These are phyloP conservation scores for Neonectria magnoliae DNA, from an alignment of 2,329 filamentous ascomycete genomes.

Conservation along the genomic window DNA sequence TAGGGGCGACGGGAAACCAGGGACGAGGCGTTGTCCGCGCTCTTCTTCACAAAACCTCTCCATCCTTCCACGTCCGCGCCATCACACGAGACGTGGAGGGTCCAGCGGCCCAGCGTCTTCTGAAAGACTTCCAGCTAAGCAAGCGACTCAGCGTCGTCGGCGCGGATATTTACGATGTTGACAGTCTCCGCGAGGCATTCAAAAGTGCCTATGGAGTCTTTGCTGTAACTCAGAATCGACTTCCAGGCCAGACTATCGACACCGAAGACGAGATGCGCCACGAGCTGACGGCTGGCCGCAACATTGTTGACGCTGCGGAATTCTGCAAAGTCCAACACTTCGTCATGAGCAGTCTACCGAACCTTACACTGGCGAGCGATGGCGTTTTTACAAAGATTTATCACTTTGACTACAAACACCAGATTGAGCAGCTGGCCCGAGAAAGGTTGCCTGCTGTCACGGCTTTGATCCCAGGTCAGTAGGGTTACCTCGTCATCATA, in stretches of 20 bases:
- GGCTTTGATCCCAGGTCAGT: conserved; percentile 20
- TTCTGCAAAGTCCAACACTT: conserved; percentile 24
- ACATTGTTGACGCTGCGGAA: conserved; percentile 26
- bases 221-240: conserved; percentile 18
- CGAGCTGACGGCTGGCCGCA: conserved; percentile 26
- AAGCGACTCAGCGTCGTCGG: conserved; percentile 1
- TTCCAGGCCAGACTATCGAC: conserved; percentile 14
- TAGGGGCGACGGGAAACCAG: conserved; percentile 23
- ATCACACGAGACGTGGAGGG: conserved; percentile 10
- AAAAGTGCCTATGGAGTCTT: conserved; percentile 25
- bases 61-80: conserved; percentile 12
- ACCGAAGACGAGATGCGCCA: conserved; percentile 24
- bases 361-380: conserved; percentile 11
- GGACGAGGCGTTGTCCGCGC: conserved; percentile 14
- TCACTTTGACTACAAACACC: conserved; percentile 28
- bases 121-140: neutral
- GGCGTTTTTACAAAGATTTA: conserved; percentile 20
- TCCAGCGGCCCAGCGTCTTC: neutral
- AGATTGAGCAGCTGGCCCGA: conserved; percentile 22
- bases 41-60: conserved; percentile 5
- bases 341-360: conserved; percentile 29
- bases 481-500: neutral
- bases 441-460: conserved; percentile 18
- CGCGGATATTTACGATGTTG: conserved; percentile 20
- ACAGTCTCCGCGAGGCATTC: conserved; percentile 14